Evolutionary conservation across 2,329 filamentous ascomycete species (phyloP), one percentile per base, ranked within the genome.

Genomic region (Neopestalotiopsis rosae): DNA sequence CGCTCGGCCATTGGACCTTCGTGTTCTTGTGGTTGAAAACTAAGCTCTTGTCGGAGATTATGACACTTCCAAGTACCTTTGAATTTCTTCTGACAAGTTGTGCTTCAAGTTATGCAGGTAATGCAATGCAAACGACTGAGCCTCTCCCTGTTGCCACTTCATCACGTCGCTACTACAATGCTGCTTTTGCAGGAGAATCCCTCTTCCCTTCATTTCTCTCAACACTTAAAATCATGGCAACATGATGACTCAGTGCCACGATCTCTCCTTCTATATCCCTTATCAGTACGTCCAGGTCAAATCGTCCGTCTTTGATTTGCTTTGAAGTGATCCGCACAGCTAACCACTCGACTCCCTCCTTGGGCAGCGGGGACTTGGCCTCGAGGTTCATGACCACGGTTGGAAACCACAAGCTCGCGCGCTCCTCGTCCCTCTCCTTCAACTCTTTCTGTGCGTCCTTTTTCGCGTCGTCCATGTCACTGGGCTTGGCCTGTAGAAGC

Each of bases 311-410:
- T 4, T 58, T 24, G 56, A 58, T 58, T 20, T 30, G 56, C 56
- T 58, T 58, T 0, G 56, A 58, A 10, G 56, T 58, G 1, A 30
- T 30, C 0, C 56, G 6, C 1, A 58, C 56, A 20, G 20, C 56
- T 5, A 58, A 12, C 56, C 56, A 30, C 10, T 58, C 56, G 24
- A 10, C 10, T 6, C 56, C 56, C 9, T 58, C 20, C 20, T 58
- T 7, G 0, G 92, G 92, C 59, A 97, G 77, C 6, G 85, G 78
- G 77, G 91, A 93, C 83, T 95, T 96, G 52, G 94, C 83, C 71
- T 97, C 93, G 28, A 97, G 75, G 76, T 93, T 94, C 76, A 96
- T 80, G 20, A 90, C 82, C 1, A 97, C 79, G 0, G 93, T 97
- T 0, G 92, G 92, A 77, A 93, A 94, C 93, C 92, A 94, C 73